phyloP scores from a whole-genome alignment of 1,139 yeast species.

The Suhomyces yuchorum region DNA sequence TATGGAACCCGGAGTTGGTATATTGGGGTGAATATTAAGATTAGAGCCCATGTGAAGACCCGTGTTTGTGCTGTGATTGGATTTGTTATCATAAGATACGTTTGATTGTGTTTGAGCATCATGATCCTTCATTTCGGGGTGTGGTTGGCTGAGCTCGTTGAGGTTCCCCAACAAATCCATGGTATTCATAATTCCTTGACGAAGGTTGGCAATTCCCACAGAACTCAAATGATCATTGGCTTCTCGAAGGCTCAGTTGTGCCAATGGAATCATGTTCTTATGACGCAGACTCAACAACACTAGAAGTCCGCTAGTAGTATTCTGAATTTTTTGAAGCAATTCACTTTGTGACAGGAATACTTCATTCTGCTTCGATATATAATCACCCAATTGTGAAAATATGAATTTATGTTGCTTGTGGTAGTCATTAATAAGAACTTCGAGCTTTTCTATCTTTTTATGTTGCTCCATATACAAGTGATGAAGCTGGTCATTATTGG shows the following conservation, averaged over 20 bases:
- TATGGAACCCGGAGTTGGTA: too few relatives aligned
- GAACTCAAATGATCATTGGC: constrained; percentile 17
- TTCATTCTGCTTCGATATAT: constrained; percentile 24
- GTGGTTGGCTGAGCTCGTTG: constrained; percentile 10
- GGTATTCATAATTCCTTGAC: constrained; percentile 23
- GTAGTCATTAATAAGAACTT: constrained; percentile 20
- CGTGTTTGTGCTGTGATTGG: not conserved
- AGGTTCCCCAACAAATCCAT: constrained; percentile 22
- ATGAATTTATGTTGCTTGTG: constrained; percentile 22
- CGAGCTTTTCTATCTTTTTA: constrained; percentile 18
- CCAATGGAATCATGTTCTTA: constrained; percentile 21
- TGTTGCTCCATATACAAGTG: constrained; percentile 10
- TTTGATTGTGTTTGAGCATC: too few relatives aligned
- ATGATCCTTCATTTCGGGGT: not conserved
- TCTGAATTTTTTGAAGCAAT: constrained; percentile 22
- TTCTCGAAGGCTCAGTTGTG: constrained; percentile 24
- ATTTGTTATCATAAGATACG: too few relatives aligned
- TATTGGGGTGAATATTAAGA: not conserved
- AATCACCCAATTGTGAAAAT: constrained; percentile 19
- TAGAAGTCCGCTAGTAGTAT: constrained; percentile 25
- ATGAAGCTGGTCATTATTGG: constrained; percentile 4
- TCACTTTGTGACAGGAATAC: constrained; percentile 25
- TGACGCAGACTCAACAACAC: constrained; percentile 22
- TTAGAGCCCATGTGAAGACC: not conserved
- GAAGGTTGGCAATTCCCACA: constrained; percentile 15